Percentiles rank a stretch among this genome's conserved stretches.
phyloP scores from a whole-genome alignment of 257 asterid genomes.

The Nyctanthes arbortristis region DNA sequence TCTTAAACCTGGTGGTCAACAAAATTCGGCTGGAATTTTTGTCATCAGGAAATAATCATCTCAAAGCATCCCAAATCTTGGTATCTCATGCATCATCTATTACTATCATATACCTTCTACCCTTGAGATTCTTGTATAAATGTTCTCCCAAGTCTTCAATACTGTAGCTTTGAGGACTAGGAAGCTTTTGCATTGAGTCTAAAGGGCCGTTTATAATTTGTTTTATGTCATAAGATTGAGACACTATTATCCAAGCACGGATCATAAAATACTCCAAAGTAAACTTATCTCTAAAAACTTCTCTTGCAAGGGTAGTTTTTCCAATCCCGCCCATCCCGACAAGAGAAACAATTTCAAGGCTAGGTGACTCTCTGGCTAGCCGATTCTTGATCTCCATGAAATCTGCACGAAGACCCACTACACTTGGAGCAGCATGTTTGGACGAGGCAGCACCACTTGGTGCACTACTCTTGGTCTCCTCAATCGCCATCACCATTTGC shows the following conservation, averaged over 20 bases:
- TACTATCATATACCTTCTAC: no score
- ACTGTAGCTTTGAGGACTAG: neutral
- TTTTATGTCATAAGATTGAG: neutral
- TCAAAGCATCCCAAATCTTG: neutral
- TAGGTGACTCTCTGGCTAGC: no score
- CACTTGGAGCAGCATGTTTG: neutral
- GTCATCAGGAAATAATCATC: neutral
- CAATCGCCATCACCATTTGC: neutral
- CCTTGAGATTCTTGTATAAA: no score
- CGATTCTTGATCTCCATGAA: no score
- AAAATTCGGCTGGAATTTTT: neutral
- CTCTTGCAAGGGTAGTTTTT: neutral
- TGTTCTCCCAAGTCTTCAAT: neutral
- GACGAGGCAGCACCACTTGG: neutral
- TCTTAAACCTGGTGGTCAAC: neutral
- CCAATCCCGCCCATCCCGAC: no score
- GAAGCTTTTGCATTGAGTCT: neutral
- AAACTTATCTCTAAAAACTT: neutral
- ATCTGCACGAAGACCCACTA: no score
- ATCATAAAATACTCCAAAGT: neutral
- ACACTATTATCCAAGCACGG: conserved; percentile 6
- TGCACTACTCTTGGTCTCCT: neutral
- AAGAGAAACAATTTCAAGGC: no score
- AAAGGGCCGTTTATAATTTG: neutral
- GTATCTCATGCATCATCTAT: neutral